These are phyloP conservation scores for Nakazawaea molendinolei DNA, from an alignment of 805 yeast species.

Conservation along the genomic window DNA sequence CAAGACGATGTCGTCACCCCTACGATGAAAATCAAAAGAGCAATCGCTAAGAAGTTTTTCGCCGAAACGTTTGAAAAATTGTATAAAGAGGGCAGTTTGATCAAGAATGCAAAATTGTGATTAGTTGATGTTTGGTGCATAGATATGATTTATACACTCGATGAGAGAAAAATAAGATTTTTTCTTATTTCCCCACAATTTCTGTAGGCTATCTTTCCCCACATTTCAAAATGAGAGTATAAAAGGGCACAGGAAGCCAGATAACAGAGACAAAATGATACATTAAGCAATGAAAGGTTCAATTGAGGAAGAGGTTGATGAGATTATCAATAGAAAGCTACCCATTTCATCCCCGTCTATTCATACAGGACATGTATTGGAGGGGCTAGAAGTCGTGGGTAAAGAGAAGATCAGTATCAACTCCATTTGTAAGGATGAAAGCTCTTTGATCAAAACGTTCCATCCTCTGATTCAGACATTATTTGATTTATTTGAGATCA, in stretches of 20 bases:
- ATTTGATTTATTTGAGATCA: constrained; percentile 36
- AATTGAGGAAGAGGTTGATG: neutral
- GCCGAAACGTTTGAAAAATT: constrained; percentile 6
- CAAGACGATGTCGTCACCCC: constrained; percentile 63
- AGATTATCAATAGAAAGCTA: neutral
- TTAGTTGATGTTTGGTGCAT: neutral
- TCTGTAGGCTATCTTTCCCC: too few species aligned
- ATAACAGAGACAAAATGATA: too few species aligned
- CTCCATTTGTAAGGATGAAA: too few species aligned
- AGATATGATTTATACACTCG: neutral
- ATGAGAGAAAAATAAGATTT: too few species aligned
- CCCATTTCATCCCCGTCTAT: neutral
- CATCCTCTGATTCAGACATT: constrained; percentile 39
- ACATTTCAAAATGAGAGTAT: too few species aligned
- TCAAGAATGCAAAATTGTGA: constrained; percentile 10
- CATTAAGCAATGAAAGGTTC: too few species aligned
- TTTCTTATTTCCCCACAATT: too few species aligned
- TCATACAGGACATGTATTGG: too few species aligned
- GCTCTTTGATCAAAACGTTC: constrained; percentile 8
- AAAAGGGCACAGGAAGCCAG: too few species aligned
- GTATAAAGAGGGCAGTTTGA: constrained; percentile 14
- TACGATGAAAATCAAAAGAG: constrained; percentile 43
- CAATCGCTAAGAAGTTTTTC: constrained; percentile 11
- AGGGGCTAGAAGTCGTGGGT: too few species aligned
- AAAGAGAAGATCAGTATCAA: too few species aligned